Evolutionary conservation across 768 basidiomycete species (phyloP).

Genomic region (Floccularia luteovirens): DNA sequence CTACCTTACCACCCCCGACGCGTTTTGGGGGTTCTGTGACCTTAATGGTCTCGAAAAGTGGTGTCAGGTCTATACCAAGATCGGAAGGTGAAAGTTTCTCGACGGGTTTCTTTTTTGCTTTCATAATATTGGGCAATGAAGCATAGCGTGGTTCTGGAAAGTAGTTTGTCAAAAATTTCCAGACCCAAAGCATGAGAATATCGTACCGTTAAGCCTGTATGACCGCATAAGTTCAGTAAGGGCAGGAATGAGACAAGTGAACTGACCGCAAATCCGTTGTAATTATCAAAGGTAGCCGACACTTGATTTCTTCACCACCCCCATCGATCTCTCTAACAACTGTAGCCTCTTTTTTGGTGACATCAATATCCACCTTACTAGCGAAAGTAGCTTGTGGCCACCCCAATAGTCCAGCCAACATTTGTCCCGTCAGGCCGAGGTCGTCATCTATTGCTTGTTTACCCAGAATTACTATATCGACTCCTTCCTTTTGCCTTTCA

Average conservation of each 20-base stretch:
- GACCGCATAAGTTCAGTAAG: background rate
- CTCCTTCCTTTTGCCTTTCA: slow-evolving; percentile 39
- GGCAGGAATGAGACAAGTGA: background rate
- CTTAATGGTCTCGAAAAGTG: slow-evolving; percentile 78
- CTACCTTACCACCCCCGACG: slow-evolving; percentile 89
- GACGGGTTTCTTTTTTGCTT: slow-evolving; percentile 98
- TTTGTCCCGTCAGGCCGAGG: slow-evolving; percentile 91
- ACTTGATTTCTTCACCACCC: slow-evolving; percentile 77
- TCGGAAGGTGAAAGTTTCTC: slow-evolving; percentile 77
- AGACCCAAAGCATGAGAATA: background rate
- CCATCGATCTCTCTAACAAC: slow-evolving; percentile 94
- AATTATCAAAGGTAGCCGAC: slow-evolving; percentile 75
- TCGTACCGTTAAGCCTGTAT: slow-evolving; percentile 64
- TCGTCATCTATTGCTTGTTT: slow-evolving; percentile 99
- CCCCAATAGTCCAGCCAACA: slow-evolving; percentile 87
- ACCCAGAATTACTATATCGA: slow-evolving; percentile 90
- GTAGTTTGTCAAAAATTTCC: slow-evolving; percentile 1
- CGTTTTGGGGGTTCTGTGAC: slow-evolving; percentile 88
- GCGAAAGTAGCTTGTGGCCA: slow-evolving; percentile 97
- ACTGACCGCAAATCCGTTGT: slow-evolving; percentile 90
- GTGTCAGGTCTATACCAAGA: slow-evolving; percentile 77
- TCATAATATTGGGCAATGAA: slow-evolving; percentile 96
- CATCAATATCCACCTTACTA: slow-evolving; percentile 73
- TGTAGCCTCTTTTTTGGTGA: slow-evolving; percentile 49
- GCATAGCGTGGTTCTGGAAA: slow-evolving; percentile 88